Base-by-base conservation (phyloP, 2,329 filamentous ascomycete genomes). In the Cordyceps militaris region DNA sequence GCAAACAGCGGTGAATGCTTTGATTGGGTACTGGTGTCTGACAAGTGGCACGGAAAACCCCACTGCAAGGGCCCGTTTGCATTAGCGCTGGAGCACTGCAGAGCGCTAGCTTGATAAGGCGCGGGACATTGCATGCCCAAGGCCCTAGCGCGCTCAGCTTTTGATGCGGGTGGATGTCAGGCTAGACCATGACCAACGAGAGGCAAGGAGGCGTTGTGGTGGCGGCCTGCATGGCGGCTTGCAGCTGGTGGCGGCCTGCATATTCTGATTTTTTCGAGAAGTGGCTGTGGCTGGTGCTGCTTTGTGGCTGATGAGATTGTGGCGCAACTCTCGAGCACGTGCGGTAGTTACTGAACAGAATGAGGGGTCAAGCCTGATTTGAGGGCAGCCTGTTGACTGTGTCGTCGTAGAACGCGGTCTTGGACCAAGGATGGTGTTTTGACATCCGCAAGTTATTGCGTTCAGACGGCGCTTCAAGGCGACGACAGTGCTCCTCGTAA, bases 1-100 rank as follows among this genome's bases (percentile, higher is more conserved):
- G 64, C 63, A 63, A 58, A 62, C 57, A 57, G 60, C 60, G 54
- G 54, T 56, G 44, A 56, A 32, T 30, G 36, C 8, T 23, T 28
- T 59, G 57, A 59, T 59, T 59, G 57, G 57, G 4, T 52, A 36
- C n/a, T 14, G 30, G 28, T 55, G 52, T 44, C 40, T 38, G 16
- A 30, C 46, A 46, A 56, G 57, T 56, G 52, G 57, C 46, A 47
- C 14, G n/a, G 4, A 34, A 11, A 11, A n/a, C 19, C 28, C 48
- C 50, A 24, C 43, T 13, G 7, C 26, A 24, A 26, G 21, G 46
- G n/a, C 30, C 21, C 26, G 38, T 38, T 53, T 53, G 50, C 50
- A 53, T 53, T 53, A 53, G 53, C 32, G 23, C 24, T 5, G 9
- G 8, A 49, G 10, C 24, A 24, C 32, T 47, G 47, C 26, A 50